phyloP scores from a whole-genome alignment of 805 yeast species.

The Candida orba region DNA sequence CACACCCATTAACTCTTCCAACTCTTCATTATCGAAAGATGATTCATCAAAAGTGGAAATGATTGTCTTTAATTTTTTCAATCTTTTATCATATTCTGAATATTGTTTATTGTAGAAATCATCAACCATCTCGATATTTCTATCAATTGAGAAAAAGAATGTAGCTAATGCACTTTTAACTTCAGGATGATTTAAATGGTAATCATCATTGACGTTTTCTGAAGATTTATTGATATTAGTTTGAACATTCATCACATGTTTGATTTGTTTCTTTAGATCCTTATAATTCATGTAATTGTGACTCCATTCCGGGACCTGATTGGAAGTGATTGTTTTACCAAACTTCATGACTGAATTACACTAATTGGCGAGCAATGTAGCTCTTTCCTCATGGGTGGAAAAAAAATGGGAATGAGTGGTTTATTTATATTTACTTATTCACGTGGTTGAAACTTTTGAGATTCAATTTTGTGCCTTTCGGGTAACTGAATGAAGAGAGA shows the following conservation, averaged over 20 bases:
- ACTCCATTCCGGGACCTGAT: slow-evolving; percentile 91
- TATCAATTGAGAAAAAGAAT: slow-evolving; percentile 72
- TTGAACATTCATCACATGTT: slow-evolving; percentile 45
- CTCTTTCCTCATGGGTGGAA: not conserved
- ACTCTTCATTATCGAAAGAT: slow-evolving; percentile 38
- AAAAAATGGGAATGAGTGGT: too few species aligned
- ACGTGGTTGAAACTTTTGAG: too few species aligned
- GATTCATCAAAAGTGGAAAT: slow-evolving; percentile 9
- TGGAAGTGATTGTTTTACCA: slow-evolving; percentile 43
- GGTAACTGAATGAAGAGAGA: too few species aligned
- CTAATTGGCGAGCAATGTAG: too few species aligned
- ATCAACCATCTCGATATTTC: slow-evolving; percentile 77
- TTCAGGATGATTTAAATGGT: slow-evolving; percentile 29
- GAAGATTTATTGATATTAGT: slow-evolving; percentile 2
- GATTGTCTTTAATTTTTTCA: slow-evolving; percentile 40
- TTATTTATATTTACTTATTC: too few species aligned
- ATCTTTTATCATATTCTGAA: slow-evolving; percentile 65
- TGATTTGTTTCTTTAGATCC: slow-evolving; percentile 72
- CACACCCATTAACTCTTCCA: slow-evolving; percentile 57
- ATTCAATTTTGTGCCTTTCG: too few species aligned
- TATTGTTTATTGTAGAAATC: slow-evolving; percentile 68
- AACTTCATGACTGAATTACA: slow-evolving; percentile 14
- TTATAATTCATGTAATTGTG: slow-evolving; percentile 80
- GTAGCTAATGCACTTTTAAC: slow-evolving; percentile 45
- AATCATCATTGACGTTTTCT: slow-evolving; percentile 6